Base-by-base conservation (phyloP, 2,329 filamentous ascomycete species). In the Thielaviopsis ethacetica region DNA sequence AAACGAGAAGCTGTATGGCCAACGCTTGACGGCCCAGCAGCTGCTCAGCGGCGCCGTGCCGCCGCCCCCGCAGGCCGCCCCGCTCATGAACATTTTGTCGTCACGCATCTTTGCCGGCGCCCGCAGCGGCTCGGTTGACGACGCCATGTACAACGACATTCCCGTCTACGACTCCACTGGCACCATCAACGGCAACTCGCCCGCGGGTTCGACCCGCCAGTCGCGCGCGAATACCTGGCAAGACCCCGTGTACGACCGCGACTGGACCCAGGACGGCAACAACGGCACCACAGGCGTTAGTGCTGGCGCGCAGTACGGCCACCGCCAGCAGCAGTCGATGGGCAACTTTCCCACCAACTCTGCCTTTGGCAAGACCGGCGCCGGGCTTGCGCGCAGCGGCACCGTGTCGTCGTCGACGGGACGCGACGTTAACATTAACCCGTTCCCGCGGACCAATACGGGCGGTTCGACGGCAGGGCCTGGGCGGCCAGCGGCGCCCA, bases 1-100 rank as follows among this genome's bases (percentile, higher is more conserved):
- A 65, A 98, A 98, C 69, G 87, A 95, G 73, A 95, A 95, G 73
- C 80, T 98, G 62, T 98, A 98, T 71, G 88, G 88, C 62, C 82
- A 85, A 61, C 82, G 86, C 62, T 80, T 88, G 70, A 90, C 88
- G 9, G 93, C 93, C 15, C 76, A 78, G 63, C 86, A 95, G 69
- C 80, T 98, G 52, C 80, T 98, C 44, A 82, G 80, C 59, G 93
- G 93, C 38, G 77, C 79, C 38, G 81, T 97, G 47, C 79, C 83
- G 50, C 82, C 90, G 0, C 91, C 93, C 1, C 82, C 86, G 0
- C 85, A 88, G 61, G 88, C 93, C 2, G 86, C 87, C 52, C 87
- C 91, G 13, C 80, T 98, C 56, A 86, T 95, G 80, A 79, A 78
- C 63, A 81, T 97, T 5, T 78, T 97, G 63, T 93, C 90, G 71